Percentiles rank a stretch among this genome's conserved stretches.
phyloP scores from a whole-genome alignment of 148 eudicot genomes.

The Pharnaceum exiguum region DNA sequence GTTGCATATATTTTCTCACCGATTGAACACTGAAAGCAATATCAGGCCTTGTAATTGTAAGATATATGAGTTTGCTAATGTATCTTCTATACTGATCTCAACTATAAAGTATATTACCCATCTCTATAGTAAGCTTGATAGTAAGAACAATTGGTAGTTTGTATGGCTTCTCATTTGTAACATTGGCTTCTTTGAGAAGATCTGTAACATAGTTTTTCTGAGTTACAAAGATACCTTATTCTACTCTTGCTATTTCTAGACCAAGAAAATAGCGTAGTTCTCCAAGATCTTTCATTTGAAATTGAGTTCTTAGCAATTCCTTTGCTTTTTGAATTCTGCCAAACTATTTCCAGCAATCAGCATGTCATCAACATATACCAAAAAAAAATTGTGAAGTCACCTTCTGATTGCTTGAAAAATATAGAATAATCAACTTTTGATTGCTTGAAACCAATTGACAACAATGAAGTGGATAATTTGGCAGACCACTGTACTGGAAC shows the following conservation, averaged over 20 bases:
- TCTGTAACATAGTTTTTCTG: constrained; percentile 5
- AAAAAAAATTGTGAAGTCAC: background rate
- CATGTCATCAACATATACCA: constrained; percentile 5
- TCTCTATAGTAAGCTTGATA: background rate
- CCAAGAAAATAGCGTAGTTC: constrained; percentile 3
- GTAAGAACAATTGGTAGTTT: background rate
- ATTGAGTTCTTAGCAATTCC: background rate
- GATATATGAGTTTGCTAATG: constrained; percentile 2
- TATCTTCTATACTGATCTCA: background rate
- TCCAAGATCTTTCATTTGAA: background rate
- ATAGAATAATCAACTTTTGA: background rate
- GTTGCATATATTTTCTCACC: background rate
- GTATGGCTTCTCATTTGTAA: background rate
- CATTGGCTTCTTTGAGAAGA: background rate
- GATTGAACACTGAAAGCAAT: background rate
- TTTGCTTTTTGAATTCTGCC: background rate
- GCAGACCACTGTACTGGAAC: background rate
- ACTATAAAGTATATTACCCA: background rate
- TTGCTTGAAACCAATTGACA: background rate
- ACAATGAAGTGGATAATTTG: background rate
- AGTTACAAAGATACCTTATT: background rate
- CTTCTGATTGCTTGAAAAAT: background rate
- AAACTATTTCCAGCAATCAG: background rate
- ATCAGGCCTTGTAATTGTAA: background rate
- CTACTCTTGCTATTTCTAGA: background rate